Conservation (phyloP, 225 moss, liverwort and hornwort species). For the Asterella californica region DNA sequence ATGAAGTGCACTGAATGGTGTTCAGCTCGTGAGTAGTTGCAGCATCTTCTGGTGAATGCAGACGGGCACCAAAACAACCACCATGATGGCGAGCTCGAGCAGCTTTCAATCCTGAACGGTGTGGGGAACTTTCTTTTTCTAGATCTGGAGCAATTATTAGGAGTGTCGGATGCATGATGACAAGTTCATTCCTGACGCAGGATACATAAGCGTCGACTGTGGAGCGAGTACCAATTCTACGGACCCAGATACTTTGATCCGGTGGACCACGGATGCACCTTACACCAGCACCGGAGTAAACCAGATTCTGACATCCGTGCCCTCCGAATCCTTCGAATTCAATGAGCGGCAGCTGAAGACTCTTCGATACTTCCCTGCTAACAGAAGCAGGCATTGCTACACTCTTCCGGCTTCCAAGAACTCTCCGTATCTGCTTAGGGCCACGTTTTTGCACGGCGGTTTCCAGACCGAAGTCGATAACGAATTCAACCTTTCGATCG, state of each 20-base stretch:
- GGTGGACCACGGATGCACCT: constrained; percentile 38
- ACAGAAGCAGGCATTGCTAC: constrained; percentile 55
- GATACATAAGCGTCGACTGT: constrained; percentile 70
- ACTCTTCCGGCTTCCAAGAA: constrained; percentile 39
- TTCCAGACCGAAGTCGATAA: neutral
- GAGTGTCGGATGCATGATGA: neutral
- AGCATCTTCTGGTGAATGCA: neutral
- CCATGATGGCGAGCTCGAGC: neutral
- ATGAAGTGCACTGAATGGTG: too few relatives aligned
- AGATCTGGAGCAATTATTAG: neutral
- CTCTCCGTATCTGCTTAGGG: constrained; percentile 36
- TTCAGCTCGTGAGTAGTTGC: neutral
- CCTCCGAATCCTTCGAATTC: neutral
- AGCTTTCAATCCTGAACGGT: neutral
- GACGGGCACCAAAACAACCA: neutral
- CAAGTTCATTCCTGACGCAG: neutral
- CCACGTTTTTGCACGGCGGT: constrained; percentile 38
- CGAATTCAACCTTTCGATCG: neutral
- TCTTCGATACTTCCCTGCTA: constrained; percentile 44
- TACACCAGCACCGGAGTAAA: constrained; percentile 39
- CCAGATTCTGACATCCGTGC: neutral
- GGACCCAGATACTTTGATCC: constrained; percentile 33
- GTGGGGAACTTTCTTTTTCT: neutral
- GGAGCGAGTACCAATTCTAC: constrained; percentile 35
- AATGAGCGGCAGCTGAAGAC: constrained; percentile 29